Base-by-base conservation (phyloP, 768 basidiomycete genomes). In the Leccinum broughii region DNA sequence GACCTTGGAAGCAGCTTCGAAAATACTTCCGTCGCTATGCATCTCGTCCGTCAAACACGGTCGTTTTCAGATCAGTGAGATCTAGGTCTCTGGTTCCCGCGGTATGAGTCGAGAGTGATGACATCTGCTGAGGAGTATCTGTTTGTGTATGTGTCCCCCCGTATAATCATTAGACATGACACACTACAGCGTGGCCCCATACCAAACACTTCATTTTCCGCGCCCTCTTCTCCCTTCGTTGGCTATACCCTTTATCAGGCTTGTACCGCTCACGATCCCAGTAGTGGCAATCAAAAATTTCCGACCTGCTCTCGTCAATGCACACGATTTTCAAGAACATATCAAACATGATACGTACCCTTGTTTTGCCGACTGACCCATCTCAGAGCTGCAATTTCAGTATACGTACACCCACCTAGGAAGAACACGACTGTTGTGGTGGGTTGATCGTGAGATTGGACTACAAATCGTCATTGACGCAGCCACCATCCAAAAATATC, bases 351-450 rank as follows among this genome's bases (percentile, higher is more conserved):
- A 4, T 55, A 30, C 75, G 28, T 68, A 86, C 93, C 95, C 81
- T 82, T 84, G 65, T 89, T 89, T 72, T 94, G 93, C 66, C 88
- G 84, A 58, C 86, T 83, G 68, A 96, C 89, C 93, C 94, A 97
- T 71, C 97, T 82, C 65, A 99, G 72, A 6, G 96, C 96, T 39
- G 97, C 89, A 60, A 98, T 94, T 77, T 98, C 97, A 9, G 96
- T 96, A 67, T 92, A 97, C 13, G 97, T 99, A 72, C 95, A 95
- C 4, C 96, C 97, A 28, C 97, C 97, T 34, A 98, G 76, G 84
- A 98, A 98, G 77, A 98, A 97, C 10, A 99, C 91, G 17, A 96
- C 84, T 3, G 94, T 96, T 6, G 89, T 96, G 8, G 86, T 90
- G 3, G 83, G 77, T 66, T 83, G 82, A 62, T 88, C 90, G 54